Conservation (phyloP, 768 basidiomycete genomes). For the Termitomyces heimii region DNA sequence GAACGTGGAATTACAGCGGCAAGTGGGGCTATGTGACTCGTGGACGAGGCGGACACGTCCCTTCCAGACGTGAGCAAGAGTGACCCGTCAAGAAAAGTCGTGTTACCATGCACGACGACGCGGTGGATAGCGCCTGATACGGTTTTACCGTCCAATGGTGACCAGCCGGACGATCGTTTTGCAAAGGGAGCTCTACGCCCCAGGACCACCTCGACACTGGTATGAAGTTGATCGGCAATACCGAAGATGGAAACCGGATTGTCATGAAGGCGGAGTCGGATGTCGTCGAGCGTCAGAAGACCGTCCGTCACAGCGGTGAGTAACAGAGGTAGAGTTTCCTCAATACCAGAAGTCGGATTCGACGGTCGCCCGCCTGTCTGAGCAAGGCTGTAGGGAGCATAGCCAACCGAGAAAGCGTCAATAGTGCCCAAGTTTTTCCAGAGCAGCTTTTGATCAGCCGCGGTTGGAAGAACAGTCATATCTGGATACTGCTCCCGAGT, state of each 20-base stretch:
- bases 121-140: slow-evolving; percentile 81
- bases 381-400: slow-evolving; percentile 74
- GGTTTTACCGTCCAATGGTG: slow-evolving; percentile 61
- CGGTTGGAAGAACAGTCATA: slow-evolving; percentile 59
- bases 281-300: slow-evolving; percentile 75
- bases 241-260: slow-evolving; percentile 92
- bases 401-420: slow-evolving; percentile 88
- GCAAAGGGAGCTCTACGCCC: slow-evolving; percentile 64
- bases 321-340: slow-evolving; percentile 83
- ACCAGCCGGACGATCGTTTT: slow-evolving; percentile 59
- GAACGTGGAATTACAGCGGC: slow-evolving; percentile 4
- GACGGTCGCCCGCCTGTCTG: slow-evolving; percentile 51
- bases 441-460: slow-evolving; percentile 72
- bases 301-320: slow-evolving; percentile 81
- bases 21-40: slow-evolving; percentile 31
- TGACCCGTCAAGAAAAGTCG: slow-evolving; percentile 82
- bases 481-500: slow-evolving; percentile 66
- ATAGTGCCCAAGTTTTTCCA: slow-evolving; percentile 83
- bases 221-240: slow-evolving; percentile 79
- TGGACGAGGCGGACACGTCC: slow-evolving; percentile 62
- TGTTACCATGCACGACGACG: slow-evolving; percentile 86
- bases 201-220: slow-evolving; percentile 89
- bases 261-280: slow-evolving; percentile 79
- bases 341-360: slow-evolving; percentile 72
- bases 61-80: slow-evolving; percentile 58